Evolutionary conservation across 345 rosid species (phyloP), one percentile per base, ranked within the genome.

Genomic region (sweet orange (Citrus sinensis)): DNA sequence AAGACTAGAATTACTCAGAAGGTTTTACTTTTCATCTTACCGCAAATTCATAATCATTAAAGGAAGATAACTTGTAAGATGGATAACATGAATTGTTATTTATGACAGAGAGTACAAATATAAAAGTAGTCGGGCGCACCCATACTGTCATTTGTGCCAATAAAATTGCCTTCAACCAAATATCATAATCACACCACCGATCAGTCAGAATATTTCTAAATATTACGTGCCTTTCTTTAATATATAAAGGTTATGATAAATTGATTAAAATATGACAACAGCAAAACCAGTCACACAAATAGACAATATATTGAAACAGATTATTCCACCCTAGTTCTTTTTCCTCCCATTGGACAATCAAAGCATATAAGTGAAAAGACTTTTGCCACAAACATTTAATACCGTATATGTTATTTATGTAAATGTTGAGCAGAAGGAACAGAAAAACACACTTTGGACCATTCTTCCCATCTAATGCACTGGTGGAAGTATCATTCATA

Each of bases 391-490:
- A 10, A 32, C 9, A 2, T 22, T 51, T 10, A 24, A 19, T 19
- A 39, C 67, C 29, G 22, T 66, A 30, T 59, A 54, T 14, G 5
- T 55, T 13, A 46, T 37, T 62, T 13, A 56, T 20, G 59, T 7
- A 46, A 42, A 40, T 58, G 27, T 30, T 46, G 30, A 73, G 54
- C 69, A 70, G 30, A 61, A 14, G 51, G 55, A 70, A 69, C 19
- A 60, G 32, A 71, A 59, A 63, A 17, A 80, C 82, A 75, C 40
- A 87, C 88, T 73, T 75, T 60, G 83, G 79, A 76, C 79, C 79
- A 81, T 73, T 84, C 61, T 84, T 88, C 71, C 88, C 86, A 68
- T 86, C 89, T 55, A 42, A 35, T 76, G 67, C 56, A 75, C 56
- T 51, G 32, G 75, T 82, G 19, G 68, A 79, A 76, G 72, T 69